Base-by-base conservation (phyloP, 2,329 filamentous ascomycete genomes). In the Mariannaea elegans region DNA sequence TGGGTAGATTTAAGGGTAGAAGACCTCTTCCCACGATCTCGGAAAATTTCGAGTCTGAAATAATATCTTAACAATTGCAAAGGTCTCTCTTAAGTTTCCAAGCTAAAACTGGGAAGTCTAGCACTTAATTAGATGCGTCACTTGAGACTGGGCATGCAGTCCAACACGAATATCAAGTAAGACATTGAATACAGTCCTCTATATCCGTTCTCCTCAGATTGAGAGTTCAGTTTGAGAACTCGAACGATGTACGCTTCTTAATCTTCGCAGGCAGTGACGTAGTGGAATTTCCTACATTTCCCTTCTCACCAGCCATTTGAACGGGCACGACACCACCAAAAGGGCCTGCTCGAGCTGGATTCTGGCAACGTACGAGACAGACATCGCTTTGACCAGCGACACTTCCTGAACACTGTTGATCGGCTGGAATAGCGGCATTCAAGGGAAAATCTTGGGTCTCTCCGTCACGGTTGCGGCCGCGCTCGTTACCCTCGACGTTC, bases 321-420 rank as follows among this genome's bases (percentile, higher is more conserved):
- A 87, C 80, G 12, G 84, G 83, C 16, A 87, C 81, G 64, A 85
- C 84, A 45, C 85, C 85, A 53, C 87, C 87, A 68, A 89, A 89
- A 27, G 87, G 87, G 13, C 87, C 86, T 34, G 85, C 85, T 53
- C 80, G 75, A 31, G 86, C 86, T 1, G 77, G 79, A 74, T 89
- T 89, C 77, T 86, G 76, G 76, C 86, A 88, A 23, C 85, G 81
- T 48, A 90, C 85, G 66, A 89, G 82, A 76, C 87, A 89, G 66
- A 88, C 80, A 65, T 85, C 85, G 32, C 78, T 72, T 75, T 86
- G 80, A 36, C 85, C 87, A 12, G 84, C 86, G 5, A 86, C 83
- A 31, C 79, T 84, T 45, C 87, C 87, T 13, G 84, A 87, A 76
- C 87, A 90, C 44, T 76, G 69, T 76, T 84, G 82, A 61, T 77